Conservation (phyloP, 2,329 filamentous ascomycete species). For the Ophiocordyceps polyrhachis-furcata region DNA sequence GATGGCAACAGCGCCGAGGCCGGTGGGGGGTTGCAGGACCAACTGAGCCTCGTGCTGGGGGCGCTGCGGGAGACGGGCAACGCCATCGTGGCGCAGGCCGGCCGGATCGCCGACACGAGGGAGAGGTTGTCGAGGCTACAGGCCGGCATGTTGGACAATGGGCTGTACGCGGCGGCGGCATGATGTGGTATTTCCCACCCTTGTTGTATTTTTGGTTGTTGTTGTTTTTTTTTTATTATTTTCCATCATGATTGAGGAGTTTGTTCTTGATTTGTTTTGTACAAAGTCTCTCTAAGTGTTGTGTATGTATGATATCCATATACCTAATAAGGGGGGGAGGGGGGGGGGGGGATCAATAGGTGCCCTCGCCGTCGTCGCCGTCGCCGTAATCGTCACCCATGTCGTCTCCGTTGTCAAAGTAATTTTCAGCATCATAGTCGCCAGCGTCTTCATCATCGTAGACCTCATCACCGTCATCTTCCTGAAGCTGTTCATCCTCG, state of each 20-base stretch:
- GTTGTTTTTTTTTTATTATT: too few species aligned
- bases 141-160: conserved; percentile 20
- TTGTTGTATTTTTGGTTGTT: too few species aligned
- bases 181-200: conserved; percentile 3
- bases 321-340: background rate
- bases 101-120: conserved; percentile 23
- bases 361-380: conserved; percentile 29
- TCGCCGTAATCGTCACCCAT: conserved; percentile 32
- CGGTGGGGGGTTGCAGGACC: conserved; percentile 15
- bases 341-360: conserved; percentile 12
- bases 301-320: too few species aligned
- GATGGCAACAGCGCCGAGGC: conserved; percentile 12
- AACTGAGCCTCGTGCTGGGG: conserved; percentile 18
- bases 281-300: background rate
- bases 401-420: conserved; percentile 40
- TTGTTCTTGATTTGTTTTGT: too few species aligned
- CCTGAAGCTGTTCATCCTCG: conserved; percentile 27
- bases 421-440: conserved; percentile 41
- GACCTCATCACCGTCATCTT: conserved; percentile 28
- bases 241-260: background rate
- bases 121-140: conserved; percentile 22
- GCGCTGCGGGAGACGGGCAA: conserved; percentile 21
- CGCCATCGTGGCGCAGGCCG: conserved; percentile 21
- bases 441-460: conserved; percentile 41
- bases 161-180: conserved; percentile 16